A percentile compares a stretch with the other conserved stretches of the same genome.
Conservation (phyloP, 495 filamentous ascomycete species). For the Xylaria flabelliformis region DNA sequence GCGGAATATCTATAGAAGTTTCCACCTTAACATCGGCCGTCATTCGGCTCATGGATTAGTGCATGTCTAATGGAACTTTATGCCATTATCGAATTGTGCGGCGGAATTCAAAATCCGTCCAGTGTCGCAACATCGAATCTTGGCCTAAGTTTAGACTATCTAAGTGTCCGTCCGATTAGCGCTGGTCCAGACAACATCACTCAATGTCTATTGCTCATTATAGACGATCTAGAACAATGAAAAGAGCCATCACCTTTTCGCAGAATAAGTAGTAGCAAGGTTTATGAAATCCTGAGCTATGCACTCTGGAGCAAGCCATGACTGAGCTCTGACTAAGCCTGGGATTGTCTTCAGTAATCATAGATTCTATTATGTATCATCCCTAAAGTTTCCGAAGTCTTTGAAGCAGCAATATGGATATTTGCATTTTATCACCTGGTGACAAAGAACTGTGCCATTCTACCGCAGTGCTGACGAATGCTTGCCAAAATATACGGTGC, state of each 20-base stretch:
- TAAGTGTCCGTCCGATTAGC: constrained; percentile 1
- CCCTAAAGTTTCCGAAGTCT: background rate
- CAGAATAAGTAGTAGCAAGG: background rate
- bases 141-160: background rate
- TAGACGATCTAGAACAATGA: background rate
- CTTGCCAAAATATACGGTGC: background rate
- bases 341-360: background rate
- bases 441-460: background rate
- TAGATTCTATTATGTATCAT: background rate
- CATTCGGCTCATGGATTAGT: constrained; percentile 39
- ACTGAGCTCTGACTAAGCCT: background rate
- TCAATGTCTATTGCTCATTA: background rate
- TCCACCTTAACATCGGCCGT: constrained; percentile 32
- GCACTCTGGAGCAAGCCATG: background rate
- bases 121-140: background rate
- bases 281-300: background rate
- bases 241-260: background rate
- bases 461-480: background rate
- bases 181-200: background rate
- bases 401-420: background rate
- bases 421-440: background rate
- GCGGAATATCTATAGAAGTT: constrained; percentile 16
- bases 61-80: constrained; percentile 29
- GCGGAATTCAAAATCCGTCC: background rate
- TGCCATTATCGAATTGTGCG: constrained; percentile 23